Evolutionary conservation across 2,329 filamentous ascomycete species (phyloP), one percentile per base, ranked within the genome.

Genomic region (Apiospora koreana): DNA sequence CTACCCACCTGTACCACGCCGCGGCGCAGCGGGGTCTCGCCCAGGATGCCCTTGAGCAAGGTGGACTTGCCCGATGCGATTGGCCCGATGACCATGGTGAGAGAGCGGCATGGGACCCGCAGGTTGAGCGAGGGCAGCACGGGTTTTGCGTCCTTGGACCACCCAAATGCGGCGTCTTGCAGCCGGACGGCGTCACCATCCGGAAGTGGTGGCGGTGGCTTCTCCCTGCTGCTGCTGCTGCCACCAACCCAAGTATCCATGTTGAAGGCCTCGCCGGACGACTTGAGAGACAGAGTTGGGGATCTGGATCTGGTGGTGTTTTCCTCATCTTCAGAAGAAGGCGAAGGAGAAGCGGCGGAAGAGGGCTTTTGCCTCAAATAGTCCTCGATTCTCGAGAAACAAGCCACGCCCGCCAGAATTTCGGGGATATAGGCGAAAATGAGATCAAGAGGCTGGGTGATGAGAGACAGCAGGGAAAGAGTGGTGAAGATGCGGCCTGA

Each of bases 401-500:
- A 71, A 2, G 67, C 69, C 23, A 58, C 38, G 16, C 45, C 69
- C 21, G 69, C 69, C 8, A 69, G 9, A 16, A 71, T 71, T 12
- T 69, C 67, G 18, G 69, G 69, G 14, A 71, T n/a, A 45, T 67
- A 71, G 31, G 54, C 46, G 12, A 69, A 69, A 6, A 71, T 38
- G 31, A 69, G 67, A 14, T 71, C 67, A n/a, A 71, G 67, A 21
- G 69, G 69, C 23, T 66, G 67, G 12, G 69, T 69, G 35, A 71
- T 66, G 28, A 71, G 69, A 7, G 69, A 35, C 5, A 71, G 35
- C 16, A 71, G 62, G 2, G 69, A 69, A 21, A 71, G 67, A 1
- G 67, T 69, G 10, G 69, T 71, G 54, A 70, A 70, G 16, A 70
- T 70, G 25, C 54, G 66, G 35, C 45, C 65, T 14, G 69, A 70